phyloP scores from a whole-genome alignment of 1,139 yeast species.

The Blastobotrys raffinosifermentans region DNA sequence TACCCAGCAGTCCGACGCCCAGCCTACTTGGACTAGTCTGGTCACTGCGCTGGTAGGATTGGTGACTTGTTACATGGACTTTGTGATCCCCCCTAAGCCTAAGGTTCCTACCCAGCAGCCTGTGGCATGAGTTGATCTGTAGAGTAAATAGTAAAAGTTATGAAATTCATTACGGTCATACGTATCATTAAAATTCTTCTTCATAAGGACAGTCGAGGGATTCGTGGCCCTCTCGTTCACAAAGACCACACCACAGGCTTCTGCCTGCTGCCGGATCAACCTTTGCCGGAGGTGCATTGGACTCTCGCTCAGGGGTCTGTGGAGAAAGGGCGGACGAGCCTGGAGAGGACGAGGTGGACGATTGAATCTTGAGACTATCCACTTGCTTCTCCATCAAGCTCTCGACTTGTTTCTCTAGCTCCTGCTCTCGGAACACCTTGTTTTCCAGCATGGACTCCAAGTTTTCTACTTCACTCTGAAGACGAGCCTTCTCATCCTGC shows the following conservation, averaged over 20 bases:
- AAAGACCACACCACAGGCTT: conserved; percentile 81
- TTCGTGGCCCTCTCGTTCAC: conserved; percentile 86
- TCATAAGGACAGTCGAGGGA: conserved; percentile 86
- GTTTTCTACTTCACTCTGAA: conserved; percentile 22
- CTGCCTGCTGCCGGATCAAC: conserved; percentile 72
- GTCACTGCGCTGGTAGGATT: conserved; percentile 30
- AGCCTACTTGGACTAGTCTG: conserved; percentile 32
- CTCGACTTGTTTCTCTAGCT: conserved; percentile 26
- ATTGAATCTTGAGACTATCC: conserved; percentile 1
- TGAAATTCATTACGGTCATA: not conserved
- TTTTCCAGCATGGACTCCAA: conserved; percentile 30
- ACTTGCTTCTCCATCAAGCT: conserved; percentile 10
- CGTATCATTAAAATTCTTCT: conserved; percentile 38
- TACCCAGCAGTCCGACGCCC: conserved; percentile 25
- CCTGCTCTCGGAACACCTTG: conserved; percentile 28
- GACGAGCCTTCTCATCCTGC: not conserved
- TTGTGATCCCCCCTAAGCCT: conserved; percentile 28
- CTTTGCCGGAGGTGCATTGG: conserved; percentile 22
- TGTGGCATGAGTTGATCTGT: conserved; percentile 8
- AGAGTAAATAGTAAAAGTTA: not conserved
- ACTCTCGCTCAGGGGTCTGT: conserved; percentile 7
- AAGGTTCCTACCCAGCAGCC: conserved; percentile 12
- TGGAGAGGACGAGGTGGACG: conserved; percentile 15
- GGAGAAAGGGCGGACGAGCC: conserved; percentile 5
- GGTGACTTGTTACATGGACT: conserved; percentile 33